Evolutionary conservation across 371 early-diverging fungal species (phyloP).

Genomic region (Rhizopus sp.): DNA sequence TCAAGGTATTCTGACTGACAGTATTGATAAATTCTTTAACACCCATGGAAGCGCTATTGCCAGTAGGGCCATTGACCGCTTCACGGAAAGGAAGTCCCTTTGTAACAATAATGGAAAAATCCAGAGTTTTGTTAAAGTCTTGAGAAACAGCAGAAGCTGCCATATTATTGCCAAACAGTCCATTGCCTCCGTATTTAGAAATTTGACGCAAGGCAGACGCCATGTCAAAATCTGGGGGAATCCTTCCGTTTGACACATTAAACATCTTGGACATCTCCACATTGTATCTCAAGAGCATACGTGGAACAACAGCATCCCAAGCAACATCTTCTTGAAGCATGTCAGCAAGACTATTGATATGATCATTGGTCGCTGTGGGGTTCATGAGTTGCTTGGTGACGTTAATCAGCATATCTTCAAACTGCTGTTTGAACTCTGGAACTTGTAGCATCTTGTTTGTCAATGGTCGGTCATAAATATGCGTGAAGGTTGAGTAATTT

Average conservation of each 20-base stretch:
- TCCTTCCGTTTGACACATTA: background rate
- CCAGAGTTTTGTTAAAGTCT: background rate
- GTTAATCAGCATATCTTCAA: slow-evolving; percentile 14
- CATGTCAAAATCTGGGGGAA: slow-evolving; percentile 6
- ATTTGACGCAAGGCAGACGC: background rate
- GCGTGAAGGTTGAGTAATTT: slow-evolving; percentile 32
- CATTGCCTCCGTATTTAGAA: background rate
- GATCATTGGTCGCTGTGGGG: slow-evolving; percentile 12
- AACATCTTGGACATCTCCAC: background rate
- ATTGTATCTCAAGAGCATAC: background rate
- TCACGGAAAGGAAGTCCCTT: slow-evolving; percentile 3
- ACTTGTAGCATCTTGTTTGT: slow-evolving; percentile 13
- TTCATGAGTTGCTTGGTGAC: slow-evolving; percentile 11
- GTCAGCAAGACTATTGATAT: slow-evolving; percentile 20
- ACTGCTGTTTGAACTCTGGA: slow-evolving; percentile 10
- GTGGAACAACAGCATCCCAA: slow-evolving; percentile 19
- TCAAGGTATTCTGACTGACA: background rate
- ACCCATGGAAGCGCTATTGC: slow-evolving; percentile 13
- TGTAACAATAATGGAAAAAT: background rate
- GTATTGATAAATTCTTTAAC: slow-evolving; percentile 18
- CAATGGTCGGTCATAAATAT: slow-evolving; percentile 19
- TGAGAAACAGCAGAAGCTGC: slow-evolving; percentile 1
- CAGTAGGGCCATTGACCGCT: slow-evolving; percentile 27
- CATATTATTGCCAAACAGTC: background rate
- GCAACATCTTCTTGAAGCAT: slow-evolving; percentile 21